Evolutionary conservation across 179 eudicot species (phyloP).

Genomic region (Sideroxylon spinosum): DNA sequence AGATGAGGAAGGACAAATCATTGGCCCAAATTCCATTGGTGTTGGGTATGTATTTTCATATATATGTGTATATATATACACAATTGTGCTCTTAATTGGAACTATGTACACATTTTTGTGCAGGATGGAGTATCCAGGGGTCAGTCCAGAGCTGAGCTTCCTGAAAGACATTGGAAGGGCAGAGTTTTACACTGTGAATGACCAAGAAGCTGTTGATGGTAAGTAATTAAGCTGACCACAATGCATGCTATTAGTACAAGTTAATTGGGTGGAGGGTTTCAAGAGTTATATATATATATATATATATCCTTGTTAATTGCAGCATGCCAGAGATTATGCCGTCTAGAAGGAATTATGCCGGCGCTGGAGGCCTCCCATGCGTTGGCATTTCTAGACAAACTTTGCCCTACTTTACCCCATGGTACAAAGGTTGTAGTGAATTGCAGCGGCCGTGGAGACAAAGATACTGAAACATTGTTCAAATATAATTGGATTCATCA

Average conservation of each 20-base stretch:
- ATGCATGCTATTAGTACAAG: too few relatives aligned
- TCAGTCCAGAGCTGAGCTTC: slow-evolving; percentile 76
- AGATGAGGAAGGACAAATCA: slow-evolving; percentile 82
- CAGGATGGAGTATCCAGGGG: slow-evolving; percentile 73
- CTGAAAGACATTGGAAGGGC: slow-evolving; percentile 55
- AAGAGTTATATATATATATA: too few relatives aligned
- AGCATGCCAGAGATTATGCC: slow-evolving; percentile 57
- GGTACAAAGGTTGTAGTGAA: slow-evolving; percentile 64
- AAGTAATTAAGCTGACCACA: background rate
- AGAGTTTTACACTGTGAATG: slow-evolving; percentile 51
- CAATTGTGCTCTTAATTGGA: too few relatives aligned
- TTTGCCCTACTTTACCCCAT: slow-evolving; percentile 56
- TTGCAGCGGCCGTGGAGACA: slow-evolving; percentile 67
- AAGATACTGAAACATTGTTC: slow-evolving; percentile 44
- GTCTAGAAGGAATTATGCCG: slow-evolving; percentile 70
- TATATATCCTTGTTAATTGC: slow-evolving; percentile 16
- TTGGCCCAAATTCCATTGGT: slow-evolving; percentile 66
- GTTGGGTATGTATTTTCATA: slow-evolving; percentile 53
- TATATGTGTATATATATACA: background rate
- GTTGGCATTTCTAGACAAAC: slow-evolving; percentile 53
- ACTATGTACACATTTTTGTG: background rate
- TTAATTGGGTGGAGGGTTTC: too few relatives aligned
- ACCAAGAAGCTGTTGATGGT: slow-evolving; percentile 69
- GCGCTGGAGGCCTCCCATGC: slow-evolving; percentile 81
- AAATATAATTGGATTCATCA: background rate